Percentiles rank a stretch among this genome's conserved stretches.
These are phyloP conservation scores for Eutrema heterophyllum DNA, from an alignment of 345 rosid species.

Conservation along the genomic window DNA sequence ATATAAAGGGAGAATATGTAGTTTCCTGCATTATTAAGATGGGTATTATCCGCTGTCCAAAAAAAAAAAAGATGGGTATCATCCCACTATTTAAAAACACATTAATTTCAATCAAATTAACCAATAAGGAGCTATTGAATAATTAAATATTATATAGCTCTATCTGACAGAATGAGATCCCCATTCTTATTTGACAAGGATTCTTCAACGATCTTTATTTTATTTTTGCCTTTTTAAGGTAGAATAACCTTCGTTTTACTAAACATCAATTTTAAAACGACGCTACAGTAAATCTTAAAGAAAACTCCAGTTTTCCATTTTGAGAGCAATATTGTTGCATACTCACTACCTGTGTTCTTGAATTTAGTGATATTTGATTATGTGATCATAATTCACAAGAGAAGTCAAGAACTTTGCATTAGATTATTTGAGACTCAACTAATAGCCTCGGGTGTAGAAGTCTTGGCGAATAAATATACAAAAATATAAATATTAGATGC, in stretches of 20 bases:
- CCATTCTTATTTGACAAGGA: background rate
- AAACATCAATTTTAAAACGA: background rate
- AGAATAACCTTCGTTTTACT: background rate
- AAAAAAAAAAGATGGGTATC: background rate
- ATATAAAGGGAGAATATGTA: background rate
- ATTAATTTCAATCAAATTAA: background rate
- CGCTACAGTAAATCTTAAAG: background rate
- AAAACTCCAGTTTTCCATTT: background rate
- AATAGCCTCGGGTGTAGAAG: background rate
- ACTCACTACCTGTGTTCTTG: background rate
- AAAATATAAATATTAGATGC: background rate
- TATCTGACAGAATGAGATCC: constrained; percentile 26
- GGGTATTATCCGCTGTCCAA: background rate
- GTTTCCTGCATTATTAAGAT: constrained; percentile 23
- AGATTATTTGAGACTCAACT: background rate
- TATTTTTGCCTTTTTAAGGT: background rate
- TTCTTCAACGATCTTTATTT: background rate
- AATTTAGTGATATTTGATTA: background rate
- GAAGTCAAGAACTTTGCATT: background rate
- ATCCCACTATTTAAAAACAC: background rate
- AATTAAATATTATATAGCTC: background rate
- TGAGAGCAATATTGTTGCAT: background rate
- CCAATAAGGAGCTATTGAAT: background rate
- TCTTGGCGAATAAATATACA: background rate
- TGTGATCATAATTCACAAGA: background rate